Evolutionary conservation across 257 asterid genomes (phyloP), one percentile per base, ranked within the genome.

Genomic region (Plantago major): DNA sequence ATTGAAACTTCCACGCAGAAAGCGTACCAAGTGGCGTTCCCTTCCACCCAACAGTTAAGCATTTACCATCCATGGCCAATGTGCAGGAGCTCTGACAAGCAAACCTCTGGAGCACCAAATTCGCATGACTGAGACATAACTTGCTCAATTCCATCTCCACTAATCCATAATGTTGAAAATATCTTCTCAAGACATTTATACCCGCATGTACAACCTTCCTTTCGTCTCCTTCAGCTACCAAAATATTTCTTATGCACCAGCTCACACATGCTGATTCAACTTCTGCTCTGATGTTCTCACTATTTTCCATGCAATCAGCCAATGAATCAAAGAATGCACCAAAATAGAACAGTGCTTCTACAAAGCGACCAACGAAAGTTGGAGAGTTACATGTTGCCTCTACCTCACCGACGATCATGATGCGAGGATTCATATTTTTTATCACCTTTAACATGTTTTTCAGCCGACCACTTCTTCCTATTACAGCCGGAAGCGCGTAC

Each of bases 11-110:
- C 89, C 86, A 79, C 37, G 81, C 78, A 42, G 84, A 78, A 46
- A 79, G 64, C 18, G 78, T 66, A 46, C 10, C 40, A 26, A 73
- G 62, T 19, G 82, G 80, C 6, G 76, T 78, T 19, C 84, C 86
- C 66, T 83, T 78, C 85, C 90, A 83, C 17, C 90, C 87, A 42
- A 81, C 43, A 4, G 55, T 61, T 42, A 80, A 64, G 49, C 77
- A 54, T 42, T 74, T 74, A 8, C 75, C 84, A 58, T 76, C 81
- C 72, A 11, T 63, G 26, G 71, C 66, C 5, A 78, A 59, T 0
- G 83, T 74, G 56, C 74, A 76, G 18, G 67, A 78, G 55, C 77
- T 74, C 38, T 79, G 73, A 61, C 63, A 65, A 6, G 54, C 47
- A 42, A 63, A 72, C 11, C 69, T 74, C 58, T 58, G 73, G 6